phyloP scores from a whole-genome alignment of 2,329 filamentous ascomycete genomes.

The Camillea tinctor region DNA sequence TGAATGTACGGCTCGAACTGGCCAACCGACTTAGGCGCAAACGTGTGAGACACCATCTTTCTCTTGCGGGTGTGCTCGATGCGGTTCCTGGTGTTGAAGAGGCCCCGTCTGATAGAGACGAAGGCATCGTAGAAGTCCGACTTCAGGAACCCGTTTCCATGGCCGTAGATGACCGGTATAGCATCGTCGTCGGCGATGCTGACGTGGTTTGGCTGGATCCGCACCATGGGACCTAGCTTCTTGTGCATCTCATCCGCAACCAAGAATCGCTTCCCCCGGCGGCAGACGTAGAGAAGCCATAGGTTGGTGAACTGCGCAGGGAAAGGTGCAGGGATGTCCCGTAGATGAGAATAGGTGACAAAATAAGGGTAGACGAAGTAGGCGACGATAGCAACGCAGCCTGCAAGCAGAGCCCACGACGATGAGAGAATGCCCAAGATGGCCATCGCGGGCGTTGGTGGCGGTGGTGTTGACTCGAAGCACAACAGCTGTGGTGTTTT shows the following conservation, averaged over 20 bases:
- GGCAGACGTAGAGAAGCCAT: slow-evolving; percentile 70
- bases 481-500: not conserved
- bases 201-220: slow-evolving; percentile 82
- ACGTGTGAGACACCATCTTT: slow-evolving; percentile 85
- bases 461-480: not conserved
- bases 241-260: slow-evolving; percentile 72
- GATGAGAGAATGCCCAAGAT: slow-evolving; percentile 40
- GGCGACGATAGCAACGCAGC: slow-evolving; percentile 47
- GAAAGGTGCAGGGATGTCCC: slow-evolving; percentile 61
- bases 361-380: slow-evolving; percentile 62
- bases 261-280: slow-evolving; percentile 63
- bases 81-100: slow-evolving; percentile 87
- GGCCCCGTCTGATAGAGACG: slow-evolving; percentile 77
- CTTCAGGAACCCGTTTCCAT: slow-evolving; percentile 74
- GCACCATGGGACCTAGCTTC: slow-evolving; percentile 74
- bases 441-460: slow-evolving; percentile 24
- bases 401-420: slow-evolving; percentile 45
- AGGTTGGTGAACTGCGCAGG: slow-evolving; percentile 69
- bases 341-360: slow-evolving; percentile 49
- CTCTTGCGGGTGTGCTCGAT: slow-evolving; percentile 83
- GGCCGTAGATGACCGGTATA: slow-evolving; percentile 75
- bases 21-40: slow-evolving; percentile 74
- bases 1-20: slow-evolving; percentile 91
- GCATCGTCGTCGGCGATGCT: slow-evolving; percentile 78
- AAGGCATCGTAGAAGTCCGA: slow-evolving; percentile 89